Evolutionary conservation across 2,329 filamentous ascomycete genomes (phyloP), one percentile per base, ranked within the genome.

Genomic region (Fusarium domesticum): DNA sequence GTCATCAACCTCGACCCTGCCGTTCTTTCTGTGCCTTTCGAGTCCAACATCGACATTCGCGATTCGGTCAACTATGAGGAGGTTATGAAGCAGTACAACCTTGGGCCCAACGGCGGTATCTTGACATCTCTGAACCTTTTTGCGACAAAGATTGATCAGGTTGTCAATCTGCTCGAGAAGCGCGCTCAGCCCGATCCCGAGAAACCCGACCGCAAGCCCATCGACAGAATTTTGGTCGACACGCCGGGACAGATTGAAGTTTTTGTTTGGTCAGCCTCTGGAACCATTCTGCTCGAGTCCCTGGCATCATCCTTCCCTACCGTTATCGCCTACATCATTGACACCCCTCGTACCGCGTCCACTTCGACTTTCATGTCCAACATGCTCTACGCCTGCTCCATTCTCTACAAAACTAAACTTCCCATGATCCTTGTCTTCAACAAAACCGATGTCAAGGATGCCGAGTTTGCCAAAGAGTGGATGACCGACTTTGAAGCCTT

Each of bases 351-450:
- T 42, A 95, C 91, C 12, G 83, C 87, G 28, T 95, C 89, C 31
- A 97, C 93, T 0, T 91, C 87, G 51, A 98, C 93, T 0, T 98
- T 98, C 70, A 98, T 98, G 93, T 95, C 88, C 66, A 98, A 98
- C 71, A 98, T 98, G 93, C 83, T 98, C 34, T 98, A 98, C 68
- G 93, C 93, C 17, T 97, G 93, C 76, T 95, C 88, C 48, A 98
- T 98, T 53, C 80, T 98, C 14, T 98, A 98, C 80, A 97, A 97
- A 75, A 97, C 92, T 2, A 96, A 95, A 66, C 76, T 98, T 1
- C 93, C 93, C 18, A 98, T 98, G 93, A 95, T 98, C 42, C 73
- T 98, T 6, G 93, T 98, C 10, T 97, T 98, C 77, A 98, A 98
- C 76, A 98, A 98, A 74, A 96, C 91, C 0, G 93, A 98, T 61